Evolutionary conservation across 345 rosid species (phyloP).

Genomic region (Acer yangbiense): DNA sequence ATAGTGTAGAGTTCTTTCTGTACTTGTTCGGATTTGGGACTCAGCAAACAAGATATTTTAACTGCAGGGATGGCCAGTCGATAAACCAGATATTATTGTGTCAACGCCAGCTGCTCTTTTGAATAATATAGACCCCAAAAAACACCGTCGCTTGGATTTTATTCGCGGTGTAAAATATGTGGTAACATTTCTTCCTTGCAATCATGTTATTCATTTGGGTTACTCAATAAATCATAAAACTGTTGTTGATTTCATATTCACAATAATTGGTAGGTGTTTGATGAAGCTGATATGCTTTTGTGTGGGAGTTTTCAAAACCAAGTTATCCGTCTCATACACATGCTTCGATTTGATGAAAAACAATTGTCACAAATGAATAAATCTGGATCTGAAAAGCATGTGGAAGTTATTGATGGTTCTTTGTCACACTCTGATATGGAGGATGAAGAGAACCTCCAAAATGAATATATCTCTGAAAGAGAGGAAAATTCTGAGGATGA

Average conservation of each 20-base stretch:
- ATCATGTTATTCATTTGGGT: neutral
- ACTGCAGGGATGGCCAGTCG: slow-evolving; percentile 92
- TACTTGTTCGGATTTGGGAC: slow-evolving; percentile 17
- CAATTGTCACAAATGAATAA: slow-evolving; percentile 50
- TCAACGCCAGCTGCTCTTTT: slow-evolving; percentile 90
- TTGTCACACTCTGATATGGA: slow-evolving; percentile 29
- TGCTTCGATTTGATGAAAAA: slow-evolving; percentile 88
- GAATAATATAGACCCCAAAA: slow-evolving; percentile 72
- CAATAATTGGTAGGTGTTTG: slow-evolving; percentile 69
- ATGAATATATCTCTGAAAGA: slow-evolving; percentile 36
- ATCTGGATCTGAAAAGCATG: slow-evolving; percentile 31
- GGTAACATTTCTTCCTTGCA: slow-evolving; percentile 43
- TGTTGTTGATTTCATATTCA: neutral
- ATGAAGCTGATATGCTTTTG: slow-evolving; percentile 99
- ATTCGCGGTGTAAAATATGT: slow-evolving; percentile 73
- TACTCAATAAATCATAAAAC: neutral
- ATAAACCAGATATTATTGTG: slow-evolving; percentile 69
- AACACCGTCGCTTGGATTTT: slow-evolving; percentile 49
- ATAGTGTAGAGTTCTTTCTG: neutral
- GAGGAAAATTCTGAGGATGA: slow-evolving; percentile 50
- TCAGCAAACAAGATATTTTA: slow-evolving; percentile 19
- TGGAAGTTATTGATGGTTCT: slow-evolving; percentile 34
- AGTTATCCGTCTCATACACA: slow-evolving; percentile 72
- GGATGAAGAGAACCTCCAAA: slow-evolving; percentile 27
- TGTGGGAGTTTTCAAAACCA: slow-evolving; percentile 90